Evolutionary conservation across 176 grass and related monocot species (phyloP).

Genomic region (Zizania latifolia): DNA sequence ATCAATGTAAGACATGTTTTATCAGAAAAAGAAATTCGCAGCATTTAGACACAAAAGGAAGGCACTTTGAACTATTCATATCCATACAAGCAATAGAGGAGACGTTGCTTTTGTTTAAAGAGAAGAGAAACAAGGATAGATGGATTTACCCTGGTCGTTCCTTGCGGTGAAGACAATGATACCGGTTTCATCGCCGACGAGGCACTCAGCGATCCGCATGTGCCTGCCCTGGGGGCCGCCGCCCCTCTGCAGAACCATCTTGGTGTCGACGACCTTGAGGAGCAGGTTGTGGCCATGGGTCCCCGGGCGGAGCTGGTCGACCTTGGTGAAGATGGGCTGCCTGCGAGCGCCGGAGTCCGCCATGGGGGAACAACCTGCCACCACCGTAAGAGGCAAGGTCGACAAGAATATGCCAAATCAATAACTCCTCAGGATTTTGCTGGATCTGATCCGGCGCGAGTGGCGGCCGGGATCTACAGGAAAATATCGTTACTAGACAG

Average conservation of each 20-base stretch:
- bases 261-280: slow-evolving; percentile 65
- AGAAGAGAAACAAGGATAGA: too few species aligned
- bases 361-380: background rate
- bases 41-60: too few species aligned
- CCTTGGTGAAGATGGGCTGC: slow-evolving; percentile 64
- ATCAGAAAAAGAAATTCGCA: too few species aligned
- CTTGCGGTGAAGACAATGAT: slow-evolving; percentile 76
- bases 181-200: slow-evolving; percentile 75
- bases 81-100: too few species aligned
- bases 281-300: slow-evolving; percentile 53
- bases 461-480: too few species aligned
- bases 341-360: slow-evolving; percentile 43
- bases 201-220: slow-evolving; percentile 68
- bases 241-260: slow-evolving; percentile 59
- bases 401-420: too few species aligned
- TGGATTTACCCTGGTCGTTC: slow-evolving; percentile 64
- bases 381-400: too few species aligned
- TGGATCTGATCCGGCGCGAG: background rate
- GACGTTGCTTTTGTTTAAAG: too few species aligned
- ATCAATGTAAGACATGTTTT: too few species aligned
- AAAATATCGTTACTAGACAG: too few species aligned
- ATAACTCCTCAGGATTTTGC: background rate
- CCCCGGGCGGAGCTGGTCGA: slow-evolving; percentile 57
- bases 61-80: too few species aligned
- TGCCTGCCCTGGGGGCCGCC: slow-evolving; percentile 45